Percentiles rank a stretch among this genome's conserved stretches.
Conservation (phyloP, 2,329 filamentous ascomycete species). For the Diaporthe humulicola region DNA sequence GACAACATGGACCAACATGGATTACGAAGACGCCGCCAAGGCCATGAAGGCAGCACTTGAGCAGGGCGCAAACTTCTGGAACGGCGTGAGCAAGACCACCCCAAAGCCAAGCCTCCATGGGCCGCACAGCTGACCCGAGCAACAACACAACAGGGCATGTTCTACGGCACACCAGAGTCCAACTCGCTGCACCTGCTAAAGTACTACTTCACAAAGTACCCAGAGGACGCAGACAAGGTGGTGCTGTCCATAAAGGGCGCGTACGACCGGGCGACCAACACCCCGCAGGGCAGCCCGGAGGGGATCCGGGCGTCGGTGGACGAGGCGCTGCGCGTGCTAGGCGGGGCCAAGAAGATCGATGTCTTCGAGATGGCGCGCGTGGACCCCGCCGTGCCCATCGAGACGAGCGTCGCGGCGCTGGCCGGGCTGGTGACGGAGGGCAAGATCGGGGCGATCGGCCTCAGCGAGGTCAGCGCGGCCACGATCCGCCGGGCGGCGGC, state of each 20-base stretch:
- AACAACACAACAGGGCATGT: slow-evolving; percentile 47
- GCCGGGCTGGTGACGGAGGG: slow-evolving; percentile 56
- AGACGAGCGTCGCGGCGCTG: slow-evolving; percentile 51
- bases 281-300: slow-evolving; percentile 60
- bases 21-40: slow-evolving; percentile 18
- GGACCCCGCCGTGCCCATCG: slow-evolving; percentile 58
- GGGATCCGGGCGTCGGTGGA: slow-evolving; percentile 69
- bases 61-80: slow-evolving; percentile 66
- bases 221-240: slow-evolving; percentile 67
- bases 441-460: slow-evolving; percentile 58
- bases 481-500: slow-evolving; percentile 56
- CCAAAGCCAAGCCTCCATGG: background rate
- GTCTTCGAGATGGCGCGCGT: slow-evolving; percentile 66
- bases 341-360: slow-evolving; percentile 62
- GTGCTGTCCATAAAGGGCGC: slow-evolving; percentile 70
- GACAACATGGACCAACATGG: slow-evolving; percentile 14
- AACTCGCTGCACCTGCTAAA: slow-evolving; percentile 67
- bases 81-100: slow-evolving; percentile 56
- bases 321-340: slow-evolving; percentile 55
- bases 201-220: slow-evolving; percentile 67
- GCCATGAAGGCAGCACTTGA: slow-evolving; percentile 53
- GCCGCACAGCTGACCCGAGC: background rate
- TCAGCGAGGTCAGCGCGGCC: slow-evolving; percentile 57
- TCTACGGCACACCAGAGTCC: slow-evolving; percentile 65
- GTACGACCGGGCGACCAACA: slow-evolving; percentile 42